phyloP scores from a whole-genome alignment of 164 flowering plant genomes.

The Warburgia ugandensis region DNA sequence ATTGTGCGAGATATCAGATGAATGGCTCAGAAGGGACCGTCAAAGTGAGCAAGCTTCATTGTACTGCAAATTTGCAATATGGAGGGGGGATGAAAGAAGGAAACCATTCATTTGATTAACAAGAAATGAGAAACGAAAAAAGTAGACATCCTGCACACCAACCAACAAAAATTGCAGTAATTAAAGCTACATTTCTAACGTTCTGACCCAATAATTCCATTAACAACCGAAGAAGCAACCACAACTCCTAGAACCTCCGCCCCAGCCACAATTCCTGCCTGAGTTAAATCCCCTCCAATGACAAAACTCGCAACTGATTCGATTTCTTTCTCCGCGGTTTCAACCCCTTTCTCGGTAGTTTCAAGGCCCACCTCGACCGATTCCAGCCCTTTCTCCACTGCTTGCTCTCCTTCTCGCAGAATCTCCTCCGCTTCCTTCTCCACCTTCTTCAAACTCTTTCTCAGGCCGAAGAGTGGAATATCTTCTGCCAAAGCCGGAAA shows the following conservation, averaged over 20 bases:
- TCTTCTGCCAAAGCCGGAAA: slow-evolving; percentile 46
- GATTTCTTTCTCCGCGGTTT: slow-evolving; percentile 12
- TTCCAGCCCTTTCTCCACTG: slow-evolving; percentile 53
- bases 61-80: too few relatives aligned
- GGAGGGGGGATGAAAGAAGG: too few relatives aligned
- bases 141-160: too few relatives aligned
- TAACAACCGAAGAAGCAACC: slow-evolving; percentile 66
- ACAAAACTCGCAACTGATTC: slow-evolving; percentile 24
- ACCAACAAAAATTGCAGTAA: too few relatives aligned
- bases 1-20: too few relatives aligned
- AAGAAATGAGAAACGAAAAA: too few relatives aligned
- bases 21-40: too few relatives aligned
- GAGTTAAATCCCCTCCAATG: slow-evolving; percentile 38
- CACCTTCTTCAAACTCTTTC: slow-evolving; percentile 58
- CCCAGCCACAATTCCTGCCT: slow-evolving; percentile 71
- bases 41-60: too few relatives aligned
- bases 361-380: slow-evolving; percentile 49
- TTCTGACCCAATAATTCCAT: slow-evolving; percentile 72
- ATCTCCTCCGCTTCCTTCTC: slow-evolving; percentile 72
- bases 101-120: too few relatives aligned
- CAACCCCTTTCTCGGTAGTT: slow-evolving; percentile 31
- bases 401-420: slow-evolving; percentile 66
- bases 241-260: slow-evolving; percentile 65
- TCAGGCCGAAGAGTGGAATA: slow-evolving; percentile 72
- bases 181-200: slow-evolving; percentile 17